These are phyloP conservation scores for Phytophthora multivora DNA, from an alignment of 352 stramenopile species.

Conservation along the genomic window DNA sequence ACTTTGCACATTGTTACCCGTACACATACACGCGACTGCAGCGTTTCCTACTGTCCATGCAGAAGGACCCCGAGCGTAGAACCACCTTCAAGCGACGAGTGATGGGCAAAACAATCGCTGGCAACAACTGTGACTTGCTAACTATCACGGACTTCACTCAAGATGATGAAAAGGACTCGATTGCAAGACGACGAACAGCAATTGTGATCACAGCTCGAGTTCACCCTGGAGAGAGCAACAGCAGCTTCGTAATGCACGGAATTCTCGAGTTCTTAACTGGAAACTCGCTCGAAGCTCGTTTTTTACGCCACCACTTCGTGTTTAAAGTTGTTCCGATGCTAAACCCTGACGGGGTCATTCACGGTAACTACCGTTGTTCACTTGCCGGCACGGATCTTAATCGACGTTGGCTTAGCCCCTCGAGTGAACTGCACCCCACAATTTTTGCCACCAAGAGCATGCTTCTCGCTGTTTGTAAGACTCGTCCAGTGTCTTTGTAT, in stretches of 20 bases:
- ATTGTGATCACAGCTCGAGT: constrained; percentile 87
- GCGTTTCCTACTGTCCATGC: constrained; percentile 49
- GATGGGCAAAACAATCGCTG: constrained; percentile 83
- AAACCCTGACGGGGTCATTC: constrained; percentile 93
- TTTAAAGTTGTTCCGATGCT: constrained; percentile 94
- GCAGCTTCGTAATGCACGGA: constrained; percentile 90
- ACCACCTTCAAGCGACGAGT: constrained; percentile 59
- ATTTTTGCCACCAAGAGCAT: constrained; percentile 81
- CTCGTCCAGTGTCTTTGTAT: constrained; percentile 68
- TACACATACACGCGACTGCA: constrained; percentile 88
- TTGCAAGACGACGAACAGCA: constrained; percentile 39
- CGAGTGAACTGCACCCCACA: constrained; percentile 66
- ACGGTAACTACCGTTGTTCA: constrained; percentile 91
- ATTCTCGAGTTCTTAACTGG: constrained; percentile 89
- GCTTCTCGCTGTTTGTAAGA: constrained; percentile 53
- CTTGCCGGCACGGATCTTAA: constrained; percentile 91
- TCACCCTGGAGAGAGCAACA: constrained; percentile 90
- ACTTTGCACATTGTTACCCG: constrained; percentile 85
- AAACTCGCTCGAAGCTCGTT: constrained; percentile 62
- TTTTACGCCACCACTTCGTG: constrained; percentile 83
- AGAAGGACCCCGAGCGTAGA: constrained; percentile 57
- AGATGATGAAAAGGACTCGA: constrained; percentile 44
- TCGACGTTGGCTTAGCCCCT: constrained; percentile 67
- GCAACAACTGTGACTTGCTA: constrained; percentile 88
- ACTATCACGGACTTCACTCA: constrained; percentile 86